Conservation (phyloP, 129 eudicot genomes). For the Smallanthus sonchifolius region DNA sequence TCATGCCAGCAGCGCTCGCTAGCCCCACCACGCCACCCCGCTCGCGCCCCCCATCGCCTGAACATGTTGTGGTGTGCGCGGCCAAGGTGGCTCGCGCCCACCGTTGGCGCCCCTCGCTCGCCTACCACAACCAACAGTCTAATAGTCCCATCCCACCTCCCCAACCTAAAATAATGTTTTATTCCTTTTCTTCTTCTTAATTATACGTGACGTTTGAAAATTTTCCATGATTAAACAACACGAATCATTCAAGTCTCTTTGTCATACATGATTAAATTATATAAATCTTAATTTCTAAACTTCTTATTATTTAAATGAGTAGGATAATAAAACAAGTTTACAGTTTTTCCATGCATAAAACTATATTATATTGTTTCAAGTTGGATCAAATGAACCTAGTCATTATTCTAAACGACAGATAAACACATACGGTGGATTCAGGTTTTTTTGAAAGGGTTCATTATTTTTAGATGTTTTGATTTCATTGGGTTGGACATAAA, state of each 20-base stretch:
- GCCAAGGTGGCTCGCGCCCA: too few relatives aligned
- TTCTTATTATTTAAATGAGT: neutral
- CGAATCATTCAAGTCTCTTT: neutral
- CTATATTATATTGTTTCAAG: conserved; percentile 5
- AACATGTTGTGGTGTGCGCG: too few relatives aligned
- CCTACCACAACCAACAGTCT: too few relatives aligned
- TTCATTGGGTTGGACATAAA: too few relatives aligned
- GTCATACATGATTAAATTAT: neutral
- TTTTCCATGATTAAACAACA: neutral
- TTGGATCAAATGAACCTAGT: conserved; percentile 19
- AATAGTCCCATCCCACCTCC: conserved; percentile 15
- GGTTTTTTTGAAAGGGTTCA: too few relatives aligned
- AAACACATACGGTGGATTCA: neutral
- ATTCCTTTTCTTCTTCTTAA: neutral
- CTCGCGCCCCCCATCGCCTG: too few relatives aligned
- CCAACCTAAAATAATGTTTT: conserved; percentile 6
- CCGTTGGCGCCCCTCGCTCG: too few relatives aligned
- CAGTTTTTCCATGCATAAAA: conserved; percentile 9
- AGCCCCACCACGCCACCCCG: too few relatives aligned
- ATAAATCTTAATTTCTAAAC: neutral
- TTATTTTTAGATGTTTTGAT: too few relatives aligned
- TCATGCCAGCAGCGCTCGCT: too few relatives aligned
- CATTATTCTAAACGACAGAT: neutral
- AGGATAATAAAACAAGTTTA: neutral
- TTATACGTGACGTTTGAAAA: neutral